Base-by-base conservation (phyloP, 164 flowering plant genomes). In the Berberis thunbergii region DNA sequence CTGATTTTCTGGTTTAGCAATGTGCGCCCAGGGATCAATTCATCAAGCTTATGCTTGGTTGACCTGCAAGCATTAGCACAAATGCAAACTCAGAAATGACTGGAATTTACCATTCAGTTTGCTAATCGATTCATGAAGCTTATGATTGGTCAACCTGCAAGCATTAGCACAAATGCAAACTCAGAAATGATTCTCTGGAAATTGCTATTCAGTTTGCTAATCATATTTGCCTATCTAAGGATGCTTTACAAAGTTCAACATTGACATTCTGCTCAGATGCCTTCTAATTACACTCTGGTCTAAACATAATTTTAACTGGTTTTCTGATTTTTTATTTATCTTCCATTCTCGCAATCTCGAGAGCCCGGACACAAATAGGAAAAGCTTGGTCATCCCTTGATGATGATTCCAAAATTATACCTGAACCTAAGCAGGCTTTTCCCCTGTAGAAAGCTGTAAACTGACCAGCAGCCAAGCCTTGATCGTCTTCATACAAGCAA, bases 381-480 rank as follows among this genome's bases (percentile, higher is more conserved):
- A 87, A 91, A n/a, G 84, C 85, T 59, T 83, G 75, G 49, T 89
- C 93, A 63, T 91, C 94, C 93, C 93, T 26, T 26, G 26, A 26
- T 26, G 26, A 84, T 7, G 96, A 87, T 60, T 94, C 97, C 76
- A 91, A 73, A 59, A 94, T 94, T 43, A 94, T 74, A 4, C 97
- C 99, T 48, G 99, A 88, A 13, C 99, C 99, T 43, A 91, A 68
- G 76, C 99, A 94, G 7, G 76, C 72, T 26, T 57, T 76, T 63
- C 66, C 83, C 57, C 70, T 67, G 70, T 89, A 94, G 76, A 94
- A 91, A 53, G 97, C 97, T 6, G 97, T 80, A 73, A 86, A 91
- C 74, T 91, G 99, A 50, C 99, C 99, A 12, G 97, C 95, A 65
- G 97, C 99, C 49, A 91, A 79, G 59, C 99, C 97, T 73, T 94